Evolutionary conservation across 805 yeast genomes (phyloP).

Genomic region (Wickerhamiella sergipiensis): DNA sequence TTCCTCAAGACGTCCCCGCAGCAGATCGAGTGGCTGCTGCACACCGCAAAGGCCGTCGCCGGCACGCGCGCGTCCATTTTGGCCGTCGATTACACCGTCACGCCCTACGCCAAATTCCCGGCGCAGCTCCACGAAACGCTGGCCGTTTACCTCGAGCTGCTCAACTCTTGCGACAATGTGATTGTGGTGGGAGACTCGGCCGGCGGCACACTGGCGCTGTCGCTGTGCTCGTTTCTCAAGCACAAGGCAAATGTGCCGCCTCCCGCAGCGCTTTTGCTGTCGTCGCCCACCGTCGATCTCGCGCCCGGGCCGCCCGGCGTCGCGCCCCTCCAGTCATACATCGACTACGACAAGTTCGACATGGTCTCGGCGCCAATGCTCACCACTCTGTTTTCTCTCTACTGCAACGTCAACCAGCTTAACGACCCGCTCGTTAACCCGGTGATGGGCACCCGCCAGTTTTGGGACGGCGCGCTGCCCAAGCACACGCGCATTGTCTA

Average conservation of each 20-base stretch:
- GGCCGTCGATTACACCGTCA: slow-evolving; percentile 17
- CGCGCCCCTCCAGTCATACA: slow-evolving; percentile 1
- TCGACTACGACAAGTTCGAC: slow-evolving; percentile 1
- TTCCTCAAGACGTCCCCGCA: neutral
- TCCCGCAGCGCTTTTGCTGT: slow-evolving; percentile 8
- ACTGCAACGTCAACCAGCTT: slow-evolving; percentile 4
- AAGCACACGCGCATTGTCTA: slow-evolving; percentile 10
- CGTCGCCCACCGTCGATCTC: slow-evolving; percentile 16
- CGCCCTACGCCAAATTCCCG: slow-evolving; percentile 13
- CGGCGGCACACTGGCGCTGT: slow-evolving; percentile 17
- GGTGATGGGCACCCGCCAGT: slow-evolving; percentile 6
- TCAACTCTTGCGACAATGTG: slow-evolving; percentile 12
- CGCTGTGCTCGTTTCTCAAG: neutral
- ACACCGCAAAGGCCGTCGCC: neutral
- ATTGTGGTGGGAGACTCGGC: slow-evolving; percentile 22
- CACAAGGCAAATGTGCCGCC: neutral
- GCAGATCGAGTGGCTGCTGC: neutral
- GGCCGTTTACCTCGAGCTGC: slow-evolving; percentile 10
- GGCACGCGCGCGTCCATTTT: slow-evolving; percentile 13
- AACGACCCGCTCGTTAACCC: slow-evolving; percentile 12
- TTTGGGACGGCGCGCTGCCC: slow-evolving; percentile 13
- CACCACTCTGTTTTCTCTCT: neutral
- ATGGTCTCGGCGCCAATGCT: slow-evolving; percentile 1
- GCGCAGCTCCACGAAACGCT: slow-evolving; percentile 15
- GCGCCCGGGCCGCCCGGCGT: slow-evolving; percentile 4